Base-by-base conservation (phyloP, 768 basidiomycete species). In the Chalciporus pseudorubinellus region DNA sequence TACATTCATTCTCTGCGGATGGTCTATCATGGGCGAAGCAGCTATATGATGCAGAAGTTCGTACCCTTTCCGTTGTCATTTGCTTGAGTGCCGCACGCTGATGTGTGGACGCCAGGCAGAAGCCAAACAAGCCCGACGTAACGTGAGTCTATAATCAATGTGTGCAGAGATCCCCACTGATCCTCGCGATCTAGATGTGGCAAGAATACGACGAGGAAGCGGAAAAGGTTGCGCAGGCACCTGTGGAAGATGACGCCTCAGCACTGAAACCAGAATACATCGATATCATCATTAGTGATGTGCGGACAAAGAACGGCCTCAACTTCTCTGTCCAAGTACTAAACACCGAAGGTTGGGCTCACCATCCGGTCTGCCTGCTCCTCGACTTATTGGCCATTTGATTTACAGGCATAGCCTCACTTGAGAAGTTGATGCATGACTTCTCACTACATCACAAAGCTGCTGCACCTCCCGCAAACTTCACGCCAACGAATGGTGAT, bases 371-470 rank as follows among this genome's bases (percentile, higher is more conserved):
- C 29, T 22, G 9, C 24, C 33, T 33, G 19, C 3, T 18, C 7
- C 6, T 26, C 16, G 21, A 13, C 41, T 59, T 16, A 40, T 48
- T 44, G 21, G 29, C 39, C 28, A 48, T 40, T 39, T 46, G 29
- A 48, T 40, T 20, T 28, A 12, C 49, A 97, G 93, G 92, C 48
- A 95, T 98, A 52, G 90, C 89, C 10, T 85, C 87, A 6, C 77
- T 99, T 52, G 95, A 97, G 63, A 87, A 90, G 66, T 77, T 99
- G 53, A 98, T 98, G 95, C 78, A 77, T 46, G 94, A 98, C 53
- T 97, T 99, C 62, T 89, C 92, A 6, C 62, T 89, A 31, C 84
- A 95, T 68, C 92, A 98, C 72, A 81, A 82, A 40, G 79, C 82
- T 39, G 77, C 84, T 13, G 70, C 79, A 19, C 67, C 79, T 16